Conservation (phyloP, 2,329 filamentous ascomycete species). For the Clarireedia sp. region DNA sequence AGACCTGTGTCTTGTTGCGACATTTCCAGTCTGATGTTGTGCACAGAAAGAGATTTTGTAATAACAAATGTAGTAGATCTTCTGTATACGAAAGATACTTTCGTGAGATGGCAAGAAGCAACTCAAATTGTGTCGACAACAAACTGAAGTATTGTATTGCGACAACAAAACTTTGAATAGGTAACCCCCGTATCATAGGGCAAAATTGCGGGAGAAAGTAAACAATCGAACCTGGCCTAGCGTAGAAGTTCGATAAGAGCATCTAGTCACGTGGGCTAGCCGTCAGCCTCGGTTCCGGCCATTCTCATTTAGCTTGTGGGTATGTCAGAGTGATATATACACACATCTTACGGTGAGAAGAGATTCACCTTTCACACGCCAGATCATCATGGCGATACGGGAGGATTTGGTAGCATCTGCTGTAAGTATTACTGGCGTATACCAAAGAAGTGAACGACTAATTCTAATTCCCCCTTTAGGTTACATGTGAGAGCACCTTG, state of each 20-base stretch:
- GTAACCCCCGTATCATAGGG: neutral
- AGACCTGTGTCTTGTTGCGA: conserved; percentile 81
- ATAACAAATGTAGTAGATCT: neutral
- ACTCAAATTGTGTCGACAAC: neutral
- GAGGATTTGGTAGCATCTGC: conserved; percentile 88
- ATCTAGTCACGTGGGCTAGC: conserved; percentile 1
- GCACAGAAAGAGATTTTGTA: neutral
- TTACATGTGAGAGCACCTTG: conserved; percentile 28
- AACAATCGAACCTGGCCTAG: conserved; percentile 6
- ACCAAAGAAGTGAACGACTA: conserved; percentile 9
- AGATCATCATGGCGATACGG: conserved; percentile 65
- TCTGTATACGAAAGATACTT: conserved; percentile 1
- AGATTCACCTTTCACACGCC: neutral
- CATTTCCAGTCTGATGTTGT: conserved; percentile 43
- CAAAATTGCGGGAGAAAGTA: conserved; percentile 7
- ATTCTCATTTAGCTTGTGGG: conserved; percentile 6
- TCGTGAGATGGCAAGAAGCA: neutral
- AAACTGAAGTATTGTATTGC: neutral
- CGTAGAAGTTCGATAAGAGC: neutral
- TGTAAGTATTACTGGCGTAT: conserved; percentile 39
- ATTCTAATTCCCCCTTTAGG: conserved; percentile 23
- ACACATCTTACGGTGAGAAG: conserved; percentile 1
- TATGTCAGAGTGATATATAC: neutral
- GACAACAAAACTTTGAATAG: conserved; percentile 4
- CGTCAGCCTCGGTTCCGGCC: conserved; percentile 17